phyloP scores from a whole-genome alignment of 129 eudicot genomes.

The Cynara cardunculus region DNA sequence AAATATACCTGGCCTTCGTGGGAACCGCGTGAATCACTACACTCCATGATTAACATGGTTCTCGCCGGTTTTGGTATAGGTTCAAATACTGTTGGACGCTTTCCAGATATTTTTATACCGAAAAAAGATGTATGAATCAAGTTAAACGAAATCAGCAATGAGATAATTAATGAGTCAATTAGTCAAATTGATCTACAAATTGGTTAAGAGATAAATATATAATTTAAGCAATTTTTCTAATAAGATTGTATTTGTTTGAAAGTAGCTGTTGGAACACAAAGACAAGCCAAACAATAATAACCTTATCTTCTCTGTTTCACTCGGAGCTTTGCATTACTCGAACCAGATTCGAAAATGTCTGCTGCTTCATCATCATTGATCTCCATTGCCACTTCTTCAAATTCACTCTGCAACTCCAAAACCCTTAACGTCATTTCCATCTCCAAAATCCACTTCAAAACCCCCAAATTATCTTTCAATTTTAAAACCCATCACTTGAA shows the following conservation, averaged over 20 bases:
- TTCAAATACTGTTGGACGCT: too few relatives aligned
- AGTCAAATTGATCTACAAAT: too few relatives aligned
- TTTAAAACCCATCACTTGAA: constrained; percentile 27
- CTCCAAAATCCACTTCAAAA: constrained; percentile 32
- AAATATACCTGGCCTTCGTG: too few relatives aligned
- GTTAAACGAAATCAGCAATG: too few relatives aligned
- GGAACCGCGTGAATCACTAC: too few relatives aligned
- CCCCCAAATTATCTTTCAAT: constrained; percentile 33
- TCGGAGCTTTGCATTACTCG: neutral
- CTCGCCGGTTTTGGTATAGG: too few relatives aligned
- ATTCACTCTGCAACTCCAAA: constrained; percentile 25
- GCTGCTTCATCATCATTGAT: constrained; percentile 34
- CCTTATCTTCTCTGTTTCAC: constrained; percentile 1
- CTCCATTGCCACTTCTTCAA: constrained; percentile 28
- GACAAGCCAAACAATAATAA: neutral
- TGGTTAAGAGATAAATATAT: too few relatives aligned
- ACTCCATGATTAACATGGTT: too few relatives aligned
- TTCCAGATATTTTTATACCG: too few relatives aligned
- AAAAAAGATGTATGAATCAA: too few relatives aligned
- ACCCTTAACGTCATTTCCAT: constrained; percentile 8
- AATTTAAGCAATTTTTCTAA: too few relatives aligned
- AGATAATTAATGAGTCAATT: too few relatives aligned
- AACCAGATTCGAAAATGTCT: constrained; percentile 25
- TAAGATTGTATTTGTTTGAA: neutral
- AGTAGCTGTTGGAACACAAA: neutral